Evolutionary conservation across 768 basidiomycete species (phyloP).

Genomic region (Lyophyllum atratum): DNA sequence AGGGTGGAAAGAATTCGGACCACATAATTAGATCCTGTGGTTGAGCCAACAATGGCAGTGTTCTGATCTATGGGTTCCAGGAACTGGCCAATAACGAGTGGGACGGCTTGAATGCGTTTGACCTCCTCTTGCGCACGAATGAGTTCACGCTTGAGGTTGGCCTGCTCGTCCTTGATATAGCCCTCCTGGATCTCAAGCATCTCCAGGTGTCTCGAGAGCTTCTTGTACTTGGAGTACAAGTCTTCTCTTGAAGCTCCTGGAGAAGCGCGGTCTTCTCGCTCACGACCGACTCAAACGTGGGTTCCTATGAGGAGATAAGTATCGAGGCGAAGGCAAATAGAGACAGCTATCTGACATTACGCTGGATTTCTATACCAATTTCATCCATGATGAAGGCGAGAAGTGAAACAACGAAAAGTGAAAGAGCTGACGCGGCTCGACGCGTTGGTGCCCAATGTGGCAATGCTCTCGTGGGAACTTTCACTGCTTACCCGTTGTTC

Average conservation of each 20-base stretch:
- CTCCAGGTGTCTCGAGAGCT: conserved; percentile 91
- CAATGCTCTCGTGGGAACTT: conserved; percentile 38
- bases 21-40: conserved; percentile 97
- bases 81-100: conserved; percentile 98
- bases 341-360: conserved; percentile 53
- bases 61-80: conserved; percentile 98
- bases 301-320: conserved; percentile 57
- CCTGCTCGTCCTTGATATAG: conserved; percentile 99
- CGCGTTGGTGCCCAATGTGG: conserved; percentile 38
- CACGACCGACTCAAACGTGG: conserved; percentile 84
- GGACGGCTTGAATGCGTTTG: conserved; percentile 98
- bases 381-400: conserved; percentile 70
- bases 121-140: conserved; percentile 99
- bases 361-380: conserved; percentile 83
- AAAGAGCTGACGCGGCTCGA: conserved; percentile 52
- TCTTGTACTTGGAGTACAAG: conserved; percentile 97
- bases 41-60: conserved; percentile 96
- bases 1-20: conserved; percentile 96
- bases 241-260: conserved; percentile 92
- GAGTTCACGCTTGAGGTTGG: conserved; percentile 95
- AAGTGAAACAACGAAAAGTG: conserved; percentile 21
- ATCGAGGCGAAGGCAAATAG: not conserved
- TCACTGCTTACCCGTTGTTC: conserved; percentile 1
- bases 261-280: conserved; percentile 87
- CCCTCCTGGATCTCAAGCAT: conserved; percentile 93